These are phyloP conservation scores for Verticillium albo-atrum DNA, from an alignment of 2,329 filamentous ascomycete genomes.

Conservation along the genomic window DNA sequence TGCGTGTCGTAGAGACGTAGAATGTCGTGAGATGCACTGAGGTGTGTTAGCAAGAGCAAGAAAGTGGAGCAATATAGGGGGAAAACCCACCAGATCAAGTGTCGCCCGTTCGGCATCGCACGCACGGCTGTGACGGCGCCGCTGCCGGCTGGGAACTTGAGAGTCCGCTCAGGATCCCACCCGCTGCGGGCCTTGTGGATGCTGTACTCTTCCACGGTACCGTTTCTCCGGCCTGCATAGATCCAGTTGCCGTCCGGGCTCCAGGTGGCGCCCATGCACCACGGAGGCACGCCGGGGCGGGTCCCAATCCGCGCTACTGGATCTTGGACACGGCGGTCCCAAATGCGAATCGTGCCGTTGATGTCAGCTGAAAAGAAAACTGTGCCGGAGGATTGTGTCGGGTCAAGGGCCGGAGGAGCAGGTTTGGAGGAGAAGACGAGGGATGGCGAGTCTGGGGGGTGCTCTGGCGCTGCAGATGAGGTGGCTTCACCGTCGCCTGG, in stretches of 20 bases:
- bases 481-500: neutral
- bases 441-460: constrained; percentile 26
- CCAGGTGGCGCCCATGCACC: constrained; percentile 98
- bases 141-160: constrained; percentile 86
- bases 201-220: constrained; percentile 91
- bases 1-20: constrained; percentile 86
- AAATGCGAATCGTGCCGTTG: constrained; percentile 85
- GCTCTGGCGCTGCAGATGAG: constrained; percentile 6
- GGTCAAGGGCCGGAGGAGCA: constrained; percentile 40
- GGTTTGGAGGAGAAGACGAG: constrained; percentile 31
- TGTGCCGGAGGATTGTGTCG: constrained; percentile 61
- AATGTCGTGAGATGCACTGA: constrained; percentile 88
- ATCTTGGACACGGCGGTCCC: constrained; percentile 75
- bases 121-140: constrained; percentile 84
- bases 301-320: constrained; percentile 77
- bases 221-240: constrained; percentile 85
- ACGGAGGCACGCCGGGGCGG: constrained; percentile 74
- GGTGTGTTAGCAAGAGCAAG: constrained; percentile 7
- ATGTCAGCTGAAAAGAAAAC: constrained; percentile 87
- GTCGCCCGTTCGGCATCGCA: constrained; percentile 87
- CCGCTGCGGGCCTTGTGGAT: constrained; percentile 68
- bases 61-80: neutral
- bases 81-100: constrained; percentile 67
- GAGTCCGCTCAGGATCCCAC: constrained; percentile 69
- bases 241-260: constrained; percentile 92